Base-by-base conservation (phyloP, 768 basidiomycete genomes). In the Lentinula detonsa region DNA sequence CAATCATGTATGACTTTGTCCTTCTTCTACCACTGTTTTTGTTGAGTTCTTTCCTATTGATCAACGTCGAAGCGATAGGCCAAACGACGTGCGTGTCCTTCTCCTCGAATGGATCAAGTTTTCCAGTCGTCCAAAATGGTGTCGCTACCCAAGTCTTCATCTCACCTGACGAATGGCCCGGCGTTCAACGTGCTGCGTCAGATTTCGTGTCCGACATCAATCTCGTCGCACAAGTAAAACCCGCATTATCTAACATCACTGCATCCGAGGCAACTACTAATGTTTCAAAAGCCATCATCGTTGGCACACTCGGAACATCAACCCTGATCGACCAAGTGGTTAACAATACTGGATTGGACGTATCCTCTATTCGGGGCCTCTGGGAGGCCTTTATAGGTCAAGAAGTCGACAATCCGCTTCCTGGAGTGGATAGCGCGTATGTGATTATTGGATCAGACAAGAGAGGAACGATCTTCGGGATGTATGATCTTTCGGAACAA, bases 401-500 rank as follows among this genome's bases (percentile, higher is more conserved):
- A 54, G 78, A 81, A 48, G 82, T 86, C 5, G 71, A 75, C 46
- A 81, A 84, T 61, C 84, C 85, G 4, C 70, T 86, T 2, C 80
- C 84, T 45, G 85, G 84, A 3, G 76, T 88, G 21, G 70, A 75
- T 28, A 79, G 78, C 57, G 88, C 85, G 34, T 85, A 88, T 71
- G 82, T 90, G 43, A 81, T 91, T 55, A 78, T 86, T 62, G 88
- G 88, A 10, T 76, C 84, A 1, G 88, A 90, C 69, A 85, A 87
- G 70, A 75, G 88, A 46, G 88, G 87, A 8, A 84, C 85, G 0
- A 85, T 89, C 37, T 88, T 78, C 65, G 84, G 79, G 2, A 65
- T 89, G 37, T 88, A 88, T 66, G 85, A 87, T 66, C 81, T 85
- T 60, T 85, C 84, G 9, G 86, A 89, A 67, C 86, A 88, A 66